phyloP scores from a whole-genome alignment of 805 yeast genomes.

The Saturnispora dispora region DNA sequence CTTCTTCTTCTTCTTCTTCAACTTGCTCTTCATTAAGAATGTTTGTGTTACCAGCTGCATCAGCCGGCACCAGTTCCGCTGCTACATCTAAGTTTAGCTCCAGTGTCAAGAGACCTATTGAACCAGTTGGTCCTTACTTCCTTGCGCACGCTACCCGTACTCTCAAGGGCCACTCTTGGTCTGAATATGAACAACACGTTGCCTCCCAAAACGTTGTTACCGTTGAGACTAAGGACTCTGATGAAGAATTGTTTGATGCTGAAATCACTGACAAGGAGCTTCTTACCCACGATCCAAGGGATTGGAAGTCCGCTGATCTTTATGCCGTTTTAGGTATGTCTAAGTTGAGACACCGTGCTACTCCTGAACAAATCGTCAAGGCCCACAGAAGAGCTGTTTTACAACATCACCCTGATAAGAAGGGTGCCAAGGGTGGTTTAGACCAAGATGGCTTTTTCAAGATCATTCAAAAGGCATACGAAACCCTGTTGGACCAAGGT shows the following conservation, averaged over 20 bases:
- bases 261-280: constrained; percentile 63
- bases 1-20: background rate
- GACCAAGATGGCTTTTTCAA: constrained; percentile 96
- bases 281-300: constrained; percentile 89
- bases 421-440: constrained; percentile 79
- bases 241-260: constrained; percentile 50
- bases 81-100: constrained; percentile 43
- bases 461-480: constrained; percentile 94
- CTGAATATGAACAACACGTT: constrained; percentile 90
- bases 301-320: constrained; percentile 95
- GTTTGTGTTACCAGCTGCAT: constrained; percentile 47
- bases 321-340: constrained; percentile 93
- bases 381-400: constrained; percentile 96
- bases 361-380: constrained; percentile 85
- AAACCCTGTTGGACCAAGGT: constrained; percentile 72
- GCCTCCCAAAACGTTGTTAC: constrained; percentile 76
- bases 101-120: constrained; percentile 72
- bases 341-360: constrained; percentile 83
- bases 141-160: constrained; percentile 95
- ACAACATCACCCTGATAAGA: constrained; percentile 97
- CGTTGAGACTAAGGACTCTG: constrained; percentile 54
- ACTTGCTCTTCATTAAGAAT: constrained; percentile 24
- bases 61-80: constrained; percentile 34
- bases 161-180: constrained; percentile 96
- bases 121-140: constrained; percentile 94